Evolutionary conservation across 768 basidiomycete species (phyloP), one percentile per base, ranked within the genome.

Genomic region (Royoungia palumana): DNA sequence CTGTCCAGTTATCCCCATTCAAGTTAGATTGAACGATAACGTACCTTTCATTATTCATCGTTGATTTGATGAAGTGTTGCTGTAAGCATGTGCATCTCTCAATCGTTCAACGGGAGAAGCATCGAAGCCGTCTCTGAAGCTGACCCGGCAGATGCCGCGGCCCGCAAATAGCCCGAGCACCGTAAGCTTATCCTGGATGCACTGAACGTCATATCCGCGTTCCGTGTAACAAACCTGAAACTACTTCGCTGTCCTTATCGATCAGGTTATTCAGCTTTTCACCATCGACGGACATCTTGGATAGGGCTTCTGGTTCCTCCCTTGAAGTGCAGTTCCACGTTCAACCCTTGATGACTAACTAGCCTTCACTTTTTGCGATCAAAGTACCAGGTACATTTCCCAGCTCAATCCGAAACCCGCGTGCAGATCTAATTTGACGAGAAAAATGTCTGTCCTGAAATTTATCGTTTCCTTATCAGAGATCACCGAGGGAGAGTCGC

Each of bases 381-480:
- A 50, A 44, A n/a, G 34, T 22, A 45, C 35, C 24, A 24, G 35
- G 35, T 8, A 22, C 35, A 38, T 27, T 17, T 38, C 35, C 8
- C 38, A n/a, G 19, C 34, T 24, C 30, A 47, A 42, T 40, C 20
- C 41, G 2, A 42, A 25, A 34, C 44, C 20, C 35, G 32, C 38
- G 34, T 24, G 45, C 50, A 35, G 21, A 34, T 45, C 19, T 34
- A 30, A 11, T n/a, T 34, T 35, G 38, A 27, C 47, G 21, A 41
- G 34, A 20, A 30, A 43, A 38, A 63, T 64, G 63, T 36, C 61
- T 17, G 12, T 38, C 22, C 43, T 55, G 27, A 54, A 17, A 40
- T 79, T 80, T 61, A 69, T 59, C n/a, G 70, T 75, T 50, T 65
- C 68, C 52, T 41, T 71, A 25, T 64, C 67, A 49, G 67, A 68